These are phyloP conservation scores for Pezicula neosporulosa DNA, from an alignment of 2,329 filamentous ascomycete genomes.

Conservation along the genomic window DNA sequence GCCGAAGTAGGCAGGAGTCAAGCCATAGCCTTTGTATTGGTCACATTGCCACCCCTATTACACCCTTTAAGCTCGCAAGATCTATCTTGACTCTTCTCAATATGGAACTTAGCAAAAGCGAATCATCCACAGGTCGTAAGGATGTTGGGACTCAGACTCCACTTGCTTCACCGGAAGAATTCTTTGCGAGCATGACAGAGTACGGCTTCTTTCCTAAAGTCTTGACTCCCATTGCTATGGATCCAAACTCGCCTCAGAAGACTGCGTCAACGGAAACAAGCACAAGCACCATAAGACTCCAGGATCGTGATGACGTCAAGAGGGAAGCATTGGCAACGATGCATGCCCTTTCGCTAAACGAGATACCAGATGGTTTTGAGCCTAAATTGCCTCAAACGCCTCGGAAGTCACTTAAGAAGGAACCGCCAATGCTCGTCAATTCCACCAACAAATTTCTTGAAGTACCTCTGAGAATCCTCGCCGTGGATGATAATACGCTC, in stretches of 20 bases:
- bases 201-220: conserved; percentile 14
- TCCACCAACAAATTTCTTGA: neutral
- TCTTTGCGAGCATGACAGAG: conserved; percentile 14
- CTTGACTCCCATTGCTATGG: neutral
- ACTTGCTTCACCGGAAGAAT: conserved; percentile 16
- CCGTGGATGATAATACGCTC: conserved; percentile 37
- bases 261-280: neutral
- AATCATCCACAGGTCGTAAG: neutral
- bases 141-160: conserved; percentile 21
- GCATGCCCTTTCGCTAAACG: neutral
- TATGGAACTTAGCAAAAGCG: neutral
- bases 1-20: neutral
- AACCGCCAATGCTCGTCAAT: neutral
- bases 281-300: neutral
- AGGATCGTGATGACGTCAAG: neutral
- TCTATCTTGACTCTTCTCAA: conserved; percentile 18
- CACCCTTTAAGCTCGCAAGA: conserved; percentile 24
- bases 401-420: neutral
- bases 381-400: neutral
- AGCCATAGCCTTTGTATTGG: conserved; percentile 6
- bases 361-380: neutral
- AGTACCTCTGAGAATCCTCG: conserved; percentile 22
- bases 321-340: neutral
- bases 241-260: neutral
- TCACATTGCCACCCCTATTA: conserved; percentile 17